Evolutionary conservation across 176 grass and related monocot genomes (phyloP).

Genomic region (Oryza officinalis): DNA sequence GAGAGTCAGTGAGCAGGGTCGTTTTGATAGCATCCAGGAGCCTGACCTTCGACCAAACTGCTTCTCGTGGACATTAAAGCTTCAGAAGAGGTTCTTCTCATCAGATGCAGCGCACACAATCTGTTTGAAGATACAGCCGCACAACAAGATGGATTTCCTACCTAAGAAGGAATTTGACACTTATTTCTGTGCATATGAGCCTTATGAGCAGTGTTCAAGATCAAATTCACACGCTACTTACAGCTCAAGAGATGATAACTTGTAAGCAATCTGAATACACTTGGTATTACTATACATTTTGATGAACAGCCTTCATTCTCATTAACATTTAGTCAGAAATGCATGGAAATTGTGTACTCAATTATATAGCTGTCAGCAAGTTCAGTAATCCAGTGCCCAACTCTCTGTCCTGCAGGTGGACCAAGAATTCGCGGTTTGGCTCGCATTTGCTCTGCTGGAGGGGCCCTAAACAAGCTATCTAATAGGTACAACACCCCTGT

Average conservation of each 20-base stretch:
- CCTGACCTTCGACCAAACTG: slow-evolving; percentile 82
- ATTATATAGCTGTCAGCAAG: not conserved
- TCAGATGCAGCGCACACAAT: slow-evolving; percentile 64
- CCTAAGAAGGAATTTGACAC: slow-evolving; percentile 87
- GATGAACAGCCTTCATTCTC: not conserved
- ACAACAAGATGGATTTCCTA: slow-evolving; percentile 75
- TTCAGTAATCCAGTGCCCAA: not conserved
- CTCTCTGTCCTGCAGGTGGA: slow-evolving; percentile 46
- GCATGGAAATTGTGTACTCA: not conserved
- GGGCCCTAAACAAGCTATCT: slow-evolving; percentile 68
- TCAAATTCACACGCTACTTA: slow-evolving; percentile 76
- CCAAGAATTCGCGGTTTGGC: slow-evolving; percentile 58
- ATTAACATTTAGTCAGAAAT: not conserved
- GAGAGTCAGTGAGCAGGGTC: slow-evolving; percentile 59
- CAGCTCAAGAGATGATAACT: slow-evolving; percentile 89
- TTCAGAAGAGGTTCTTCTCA: slow-evolving; percentile 80
- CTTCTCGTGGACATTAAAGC: slow-evolving; percentile 75
- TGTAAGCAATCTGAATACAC: slow-evolving; percentile 61
- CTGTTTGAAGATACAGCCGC: slow-evolving; percentile 78
- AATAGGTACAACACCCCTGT: slow-evolving; percentile 35
- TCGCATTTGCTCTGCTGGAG: slow-evolving; percentile 73
- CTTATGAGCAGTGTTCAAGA: slow-evolving; percentile 72
- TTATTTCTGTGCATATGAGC: slow-evolving; percentile 82
- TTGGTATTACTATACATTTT: slow-evolving; percentile 19
- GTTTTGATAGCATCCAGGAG: slow-evolving; percentile 59